Conservation (phyloP, 2,329 filamentous ascomycete genomes). For the Orbilia javanica region DNA sequence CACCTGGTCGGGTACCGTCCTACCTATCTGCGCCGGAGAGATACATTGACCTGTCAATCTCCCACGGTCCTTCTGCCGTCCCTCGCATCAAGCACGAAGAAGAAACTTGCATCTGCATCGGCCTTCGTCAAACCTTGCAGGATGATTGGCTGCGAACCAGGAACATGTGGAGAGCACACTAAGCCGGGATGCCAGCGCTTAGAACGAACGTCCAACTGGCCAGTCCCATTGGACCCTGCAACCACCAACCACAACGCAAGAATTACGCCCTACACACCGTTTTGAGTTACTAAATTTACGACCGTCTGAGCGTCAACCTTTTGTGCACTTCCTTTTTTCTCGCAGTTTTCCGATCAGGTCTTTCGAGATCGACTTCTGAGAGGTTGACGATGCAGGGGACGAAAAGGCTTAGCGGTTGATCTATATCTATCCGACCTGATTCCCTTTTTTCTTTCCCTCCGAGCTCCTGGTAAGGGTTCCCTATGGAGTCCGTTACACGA, state of each 20-base stretch:
- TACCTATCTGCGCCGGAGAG: constrained; percentile 16
- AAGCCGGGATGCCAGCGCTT: constrained; percentile 51
- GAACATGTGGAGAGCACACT: constrained; percentile 48
- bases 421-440: constrained; percentile 27
- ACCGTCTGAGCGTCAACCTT: constrained; percentile 22
- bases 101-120: constrained; percentile 32
- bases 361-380: constrained; percentile 19
- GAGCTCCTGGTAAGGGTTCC: constrained; percentile 20
- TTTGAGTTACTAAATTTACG: constrained; percentile 59
- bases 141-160: constrained; percentile 44
- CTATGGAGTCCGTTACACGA: constrained; percentile 45
- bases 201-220: constrained; percentile 42
- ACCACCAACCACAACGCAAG: constrained; percentile 58
- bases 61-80: constrained; percentile 49
- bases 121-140: constrained; percentile 37
- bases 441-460: background rate
- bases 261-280: constrained; percentile 56
- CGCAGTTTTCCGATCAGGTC: constrained; percentile 53
- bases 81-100: constrained; percentile 29
- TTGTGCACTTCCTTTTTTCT: constrained; percentile 35
- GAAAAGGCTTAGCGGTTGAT: constrained; percentile 26
- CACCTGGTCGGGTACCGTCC: constrained; percentile 29
- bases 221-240: constrained; percentile 26
- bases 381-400: constrained; percentile 20
- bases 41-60: constrained; percentile 41